A percentile compares a stretch with the other conserved stretches of the same genome.
These are phyloP conservation scores for Hypoxylon sp. DNA, from an alignment of 2,329 filamentous ascomycete species.

Conservation along the genomic window DNA sequence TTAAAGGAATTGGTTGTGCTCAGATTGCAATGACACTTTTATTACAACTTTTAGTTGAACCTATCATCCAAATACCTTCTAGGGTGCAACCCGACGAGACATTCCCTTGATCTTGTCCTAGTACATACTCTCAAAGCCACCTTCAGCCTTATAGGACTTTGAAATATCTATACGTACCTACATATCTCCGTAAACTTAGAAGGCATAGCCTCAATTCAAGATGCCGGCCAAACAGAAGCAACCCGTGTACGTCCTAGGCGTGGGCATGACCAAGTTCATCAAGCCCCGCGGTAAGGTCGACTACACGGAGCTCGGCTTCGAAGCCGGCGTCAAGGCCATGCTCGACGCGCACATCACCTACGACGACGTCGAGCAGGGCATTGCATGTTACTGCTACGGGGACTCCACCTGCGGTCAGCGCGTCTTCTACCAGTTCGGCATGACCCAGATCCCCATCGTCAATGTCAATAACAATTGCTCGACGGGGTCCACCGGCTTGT, in stretches of 20 bases:
- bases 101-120: not conserved
- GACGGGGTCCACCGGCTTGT: slow-evolving; percentile 91
- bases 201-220: slow-evolving; percentile 37
- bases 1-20: not conserved
- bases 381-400: slow-evolving; percentile 99
- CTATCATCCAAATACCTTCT: not conserved
- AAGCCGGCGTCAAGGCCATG: slow-evolving; percentile 91
- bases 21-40: not conserved
- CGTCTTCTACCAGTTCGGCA: slow-evolving; percentile 98
- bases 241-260: slow-evolving; percentile 89
- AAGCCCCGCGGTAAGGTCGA: slow-evolving; percentile 95
- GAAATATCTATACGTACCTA: not conserved
- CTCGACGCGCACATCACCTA: slow-evolving; percentile 91
- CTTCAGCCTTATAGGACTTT: not conserved
- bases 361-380: slow-evolving; percentile 93
- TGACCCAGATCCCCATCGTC: slow-evolving; percentile 96
- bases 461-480: slow-evolving; percentile 99
- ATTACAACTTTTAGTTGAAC: not conserved
- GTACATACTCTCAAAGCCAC: not conserved
- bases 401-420: slow-evolving; percentile 95
- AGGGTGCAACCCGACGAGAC: not conserved
- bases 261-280: slow-evolving; percentile 99
- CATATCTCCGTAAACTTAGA: not conserved
- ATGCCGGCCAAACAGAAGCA: slow-evolving; percentile 68
- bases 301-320: slow-evolving; percentile 94